These are phyloP conservation scores for Penicillium sumatraense DNA, from an alignment of 2,329 filamentous ascomycete species.

Conservation along the genomic window DNA sequence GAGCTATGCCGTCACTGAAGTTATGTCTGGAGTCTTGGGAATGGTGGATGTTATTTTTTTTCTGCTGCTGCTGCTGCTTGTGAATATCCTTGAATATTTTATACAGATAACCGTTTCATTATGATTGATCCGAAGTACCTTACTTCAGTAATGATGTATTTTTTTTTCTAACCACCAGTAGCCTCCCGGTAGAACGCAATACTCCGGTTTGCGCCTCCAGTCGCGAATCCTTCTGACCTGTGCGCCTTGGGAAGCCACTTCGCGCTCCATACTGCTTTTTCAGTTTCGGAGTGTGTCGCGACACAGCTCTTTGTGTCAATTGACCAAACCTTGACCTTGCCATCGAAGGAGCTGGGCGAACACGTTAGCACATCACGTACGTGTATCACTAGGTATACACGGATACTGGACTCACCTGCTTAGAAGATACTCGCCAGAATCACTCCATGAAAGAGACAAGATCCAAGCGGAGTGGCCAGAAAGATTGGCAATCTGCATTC, in stretches of 20 bases:
- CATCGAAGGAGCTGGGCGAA: slow-evolving; percentile 73
- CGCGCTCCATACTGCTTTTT: slow-evolving; percentile 81
- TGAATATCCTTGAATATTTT: slow-evolving; percentile 15
- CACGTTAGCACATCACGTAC: slow-evolving; percentile 15
- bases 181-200: slow-evolving; percentile 85
- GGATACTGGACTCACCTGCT: slow-evolving; percentile 62
- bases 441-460: slow-evolving; percentile 88
- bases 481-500: slow-evolving; percentile 88
- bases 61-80: not conserved
- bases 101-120: slow-evolving; percentile 9
- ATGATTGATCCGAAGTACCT: too few relatives aligned
- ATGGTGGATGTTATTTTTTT: not conserved
- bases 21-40: not conserved
- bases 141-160: not conserved
- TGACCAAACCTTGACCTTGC: slow-evolving; percentile 95
- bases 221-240: slow-evolving; percentile 72
- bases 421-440: slow-evolving; percentile 87
- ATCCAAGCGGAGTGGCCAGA: slow-evolving; percentile 84
- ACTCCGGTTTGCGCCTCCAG: slow-evolving; percentile 75
- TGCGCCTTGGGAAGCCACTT: slow-evolving; percentile 77
- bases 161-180: slow-evolving; percentile 61
- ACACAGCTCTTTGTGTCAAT: slow-evolving; percentile 83
- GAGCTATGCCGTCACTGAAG: too few relatives aligned
- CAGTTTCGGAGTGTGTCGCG: slow-evolving; percentile 90
- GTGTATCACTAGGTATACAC: not conserved